These are phyloP conservation scores for Rutstroemia sp. DNA, from an alignment of 2,329 filamentous ascomycete genomes.

Conservation along the genomic window DNA sequence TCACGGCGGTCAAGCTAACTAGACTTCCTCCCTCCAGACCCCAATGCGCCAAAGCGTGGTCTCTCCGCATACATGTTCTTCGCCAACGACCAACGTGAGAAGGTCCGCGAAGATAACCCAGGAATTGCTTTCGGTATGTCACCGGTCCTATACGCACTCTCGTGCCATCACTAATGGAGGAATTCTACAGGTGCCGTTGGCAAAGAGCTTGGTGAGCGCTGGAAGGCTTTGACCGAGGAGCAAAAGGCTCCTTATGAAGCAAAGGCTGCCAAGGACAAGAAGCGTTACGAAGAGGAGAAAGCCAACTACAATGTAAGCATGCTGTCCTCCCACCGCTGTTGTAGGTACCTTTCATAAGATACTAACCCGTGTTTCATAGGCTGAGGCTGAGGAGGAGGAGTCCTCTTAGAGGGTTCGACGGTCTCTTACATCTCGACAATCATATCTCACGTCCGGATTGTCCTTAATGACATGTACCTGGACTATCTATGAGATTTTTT, in stretches of 20 bases:
- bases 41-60: conserved; percentile 96
- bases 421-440: conserved; percentile 13
- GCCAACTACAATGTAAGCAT: conserved; percentile 76
- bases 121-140: conserved; percentile 86
- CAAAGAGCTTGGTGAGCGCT: conserved; percentile 96
- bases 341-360: conserved; percentile 21
- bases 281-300: conserved; percentile 99
- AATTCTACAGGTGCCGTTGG: conserved; percentile 70
- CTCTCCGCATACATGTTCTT: conserved; percentile 99
- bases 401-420: conserved; percentile 23
- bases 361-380: conserved; percentile 37
- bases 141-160: not conserved
- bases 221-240: conserved; percentile 94
- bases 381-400: conserved; percentile 50
- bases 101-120: conserved; percentile 96
- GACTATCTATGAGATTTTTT: not conserved
- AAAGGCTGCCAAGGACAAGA: conserved; percentile 96
- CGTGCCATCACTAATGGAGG: conserved; percentile 10
- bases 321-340: conserved; percentile 15
- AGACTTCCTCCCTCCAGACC: conserved; percentile 53
- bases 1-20: conserved; percentile 8
- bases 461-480: conserved; percentile 7
- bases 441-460: conserved; percentile 15
- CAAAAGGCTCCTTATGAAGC: conserved; percentile 91
- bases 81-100: conserved; percentile 97